Evolutionary conservation across 441 rosid species (phyloP).

Genomic region (Rhodomyrtus psidioides): DNA sequence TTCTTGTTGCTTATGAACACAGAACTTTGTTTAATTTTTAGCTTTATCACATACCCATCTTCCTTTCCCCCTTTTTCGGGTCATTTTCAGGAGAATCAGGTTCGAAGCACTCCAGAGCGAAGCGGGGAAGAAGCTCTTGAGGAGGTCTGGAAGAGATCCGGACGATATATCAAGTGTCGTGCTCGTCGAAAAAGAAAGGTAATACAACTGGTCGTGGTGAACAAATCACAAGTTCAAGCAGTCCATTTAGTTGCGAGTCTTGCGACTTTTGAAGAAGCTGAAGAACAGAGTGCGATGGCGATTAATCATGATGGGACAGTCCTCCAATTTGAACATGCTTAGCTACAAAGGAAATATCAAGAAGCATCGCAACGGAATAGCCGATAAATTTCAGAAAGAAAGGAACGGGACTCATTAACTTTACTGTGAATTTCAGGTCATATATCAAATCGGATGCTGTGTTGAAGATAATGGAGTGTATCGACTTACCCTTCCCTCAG

Average conservation of each 20-base stretch:
- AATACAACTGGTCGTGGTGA: not conserved
- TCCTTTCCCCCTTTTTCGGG: no score
- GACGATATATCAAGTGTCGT: no score
- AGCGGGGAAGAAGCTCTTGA: no score
- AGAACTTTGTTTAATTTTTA: no score
- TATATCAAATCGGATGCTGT: no score
- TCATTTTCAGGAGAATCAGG: no score
- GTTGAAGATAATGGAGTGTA: no score
- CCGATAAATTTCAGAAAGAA: not conserved
- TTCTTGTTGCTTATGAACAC: no score
- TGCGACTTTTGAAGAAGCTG: not conserved
- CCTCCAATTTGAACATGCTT: not conserved
- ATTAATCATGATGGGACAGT: not conserved
- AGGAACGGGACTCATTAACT: not conserved
- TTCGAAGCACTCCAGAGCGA: no score
- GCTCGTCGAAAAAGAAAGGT: no score
- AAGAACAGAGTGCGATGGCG: not conserved
- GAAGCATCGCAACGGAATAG: not conserved
- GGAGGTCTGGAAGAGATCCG: no score
- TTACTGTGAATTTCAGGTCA: conserved; percentile 20
- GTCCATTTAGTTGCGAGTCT: not conserved
- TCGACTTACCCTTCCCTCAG: conserved; percentile 81
- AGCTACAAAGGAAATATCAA: not conserved
- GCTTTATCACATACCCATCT: no score
- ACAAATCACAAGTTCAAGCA: not conserved